A percentile compares a stretch with the other conserved stretches of the same genome.
Evolutionary conservation across 2,329 filamentous ascomycete species (phyloP).

Genomic region (Phaeosphaeriaceae sp.): DNA sequence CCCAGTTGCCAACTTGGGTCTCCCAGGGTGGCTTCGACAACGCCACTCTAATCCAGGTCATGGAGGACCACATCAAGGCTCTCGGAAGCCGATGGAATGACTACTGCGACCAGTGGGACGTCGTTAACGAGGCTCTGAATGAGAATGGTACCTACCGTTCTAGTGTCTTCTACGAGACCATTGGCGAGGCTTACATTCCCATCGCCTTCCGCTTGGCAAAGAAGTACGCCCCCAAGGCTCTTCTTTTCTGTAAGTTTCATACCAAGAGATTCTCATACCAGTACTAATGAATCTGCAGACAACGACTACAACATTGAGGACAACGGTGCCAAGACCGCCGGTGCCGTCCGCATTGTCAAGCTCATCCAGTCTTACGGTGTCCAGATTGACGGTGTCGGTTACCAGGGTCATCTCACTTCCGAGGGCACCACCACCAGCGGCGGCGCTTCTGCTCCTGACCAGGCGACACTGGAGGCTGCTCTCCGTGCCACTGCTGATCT

Average conservation of each 20-base stretch:
- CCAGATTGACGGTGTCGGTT: slow-evolving; percentile 69
- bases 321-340: slow-evolving; percentile 54
- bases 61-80: slow-evolving; percentile 53
- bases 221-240: slow-evolving; percentile 48
- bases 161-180: slow-evolving; percentile 52
- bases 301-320: slow-evolving; percentile 72
- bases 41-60: slow-evolving; percentile 50
- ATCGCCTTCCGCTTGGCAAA: slow-evolving; percentile 55
- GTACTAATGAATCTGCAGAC: slow-evolving; percentile 32
- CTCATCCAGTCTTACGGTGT: slow-evolving; percentile 52
- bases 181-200: slow-evolving; percentile 55
- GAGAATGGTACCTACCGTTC: slow-evolving; percentile 56
- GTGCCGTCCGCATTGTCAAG: slow-evolving; percentile 48
- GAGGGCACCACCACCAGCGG: slow-evolving; percentile 60
- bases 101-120: slow-evolving; percentile 51
- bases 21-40: slow-evolving; percentile 48
- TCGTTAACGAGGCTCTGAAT: slow-evolving; percentile 54
- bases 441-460: slow-evolving; percentile 52
- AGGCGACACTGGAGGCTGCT: slow-evolving; percentile 55
- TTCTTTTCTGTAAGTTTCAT: slow-evolving; percentile 54
- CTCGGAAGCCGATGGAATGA: slow-evolving; percentile 50
- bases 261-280: too few relatives aligned
- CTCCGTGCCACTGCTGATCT: slow-evolving; percentile 62
- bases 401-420: slow-evolving; percentile 65
- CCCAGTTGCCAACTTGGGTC: slow-evolving; percentile 51